Percentiles rank a stretch among this genome's conserved stretches.
Evolutionary conservation across 2,329 filamentous ascomycete genomes (phyloP).

Genomic region (Apiospora arundinis): DNA sequence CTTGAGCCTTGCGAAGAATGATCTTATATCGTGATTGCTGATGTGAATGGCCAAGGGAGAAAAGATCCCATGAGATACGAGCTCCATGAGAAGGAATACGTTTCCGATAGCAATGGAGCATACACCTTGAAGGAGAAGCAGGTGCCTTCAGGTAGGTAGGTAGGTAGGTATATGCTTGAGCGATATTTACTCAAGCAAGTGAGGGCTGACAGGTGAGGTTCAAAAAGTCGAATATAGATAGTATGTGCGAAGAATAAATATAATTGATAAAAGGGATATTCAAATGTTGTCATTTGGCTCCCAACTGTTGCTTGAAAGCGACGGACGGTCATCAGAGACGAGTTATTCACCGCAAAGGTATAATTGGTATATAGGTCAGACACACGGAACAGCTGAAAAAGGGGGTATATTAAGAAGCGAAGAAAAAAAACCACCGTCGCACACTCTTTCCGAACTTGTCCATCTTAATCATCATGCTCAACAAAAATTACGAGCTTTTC

Average conservation of each 20-base stretch:
- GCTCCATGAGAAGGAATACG: not conserved
- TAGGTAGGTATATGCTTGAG: not conserved
- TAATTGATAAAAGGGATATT: not conserved
- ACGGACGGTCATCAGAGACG: not conserved
- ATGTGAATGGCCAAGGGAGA: not conserved
- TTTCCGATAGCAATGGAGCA: not conserved
- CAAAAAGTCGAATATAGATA: not conserved
- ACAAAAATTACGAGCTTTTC: constrained; percentile 85
- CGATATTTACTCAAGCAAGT: not conserved
- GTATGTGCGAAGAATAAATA: not conserved
- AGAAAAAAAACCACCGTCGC: constrained; percentile 21
- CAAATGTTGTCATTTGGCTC: not conserved
- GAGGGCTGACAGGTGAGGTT: not conserved
- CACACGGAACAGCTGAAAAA: constrained; percentile 16
- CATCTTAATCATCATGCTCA: constrained; percentile 50
- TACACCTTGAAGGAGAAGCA: not conserved
- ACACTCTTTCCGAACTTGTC: not conserved
- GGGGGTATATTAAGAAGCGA: constrained; percentile 27
- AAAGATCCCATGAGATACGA: not conserved
- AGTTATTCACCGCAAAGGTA: constrained; percentile 5
- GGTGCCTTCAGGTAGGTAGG: not conserved
- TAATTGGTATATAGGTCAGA: not conserved
- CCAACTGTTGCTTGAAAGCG: not conserved
- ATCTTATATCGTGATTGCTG: not conserved
- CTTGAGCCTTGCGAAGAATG: not conserved